These are phyloP conservation scores for Celoporthe dispersa DNA, from an alignment of 2,329 filamentous ascomycete species.

Conservation along the genomic window DNA sequence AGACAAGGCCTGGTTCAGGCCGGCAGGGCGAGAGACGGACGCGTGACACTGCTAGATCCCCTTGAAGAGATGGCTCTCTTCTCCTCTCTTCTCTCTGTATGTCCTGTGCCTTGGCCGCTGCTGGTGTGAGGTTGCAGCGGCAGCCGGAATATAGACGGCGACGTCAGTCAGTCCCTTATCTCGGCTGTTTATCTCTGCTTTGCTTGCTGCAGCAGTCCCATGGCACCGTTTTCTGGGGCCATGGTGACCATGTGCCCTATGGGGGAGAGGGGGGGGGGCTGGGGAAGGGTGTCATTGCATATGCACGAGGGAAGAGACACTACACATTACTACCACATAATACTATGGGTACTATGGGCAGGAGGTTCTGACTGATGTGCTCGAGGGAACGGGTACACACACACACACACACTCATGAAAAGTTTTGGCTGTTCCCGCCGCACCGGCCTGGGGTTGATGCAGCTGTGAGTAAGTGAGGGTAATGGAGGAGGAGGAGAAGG, in stretches of 20 bases:
- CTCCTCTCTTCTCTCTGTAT: neutral
- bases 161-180: slow-evolving; percentile 12
- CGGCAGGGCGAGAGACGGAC: neutral
- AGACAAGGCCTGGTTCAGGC: neutral
- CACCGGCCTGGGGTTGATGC: neutral
- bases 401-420: neutral
- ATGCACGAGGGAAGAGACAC: neutral
- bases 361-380: neutral
- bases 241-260: neutral
- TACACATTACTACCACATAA: neutral
- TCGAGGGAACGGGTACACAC: neutral
- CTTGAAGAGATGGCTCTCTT: neutral
- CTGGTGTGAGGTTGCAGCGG: slow-evolving; percentile 13
- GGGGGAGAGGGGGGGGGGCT: neutral
- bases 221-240: neutral
- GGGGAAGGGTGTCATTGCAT: slow-evolving; percentile 5
- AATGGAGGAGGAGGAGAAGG: neutral
- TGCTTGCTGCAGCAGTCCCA: neutral
- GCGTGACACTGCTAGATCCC: neutral
- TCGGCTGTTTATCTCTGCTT: slow-evolving; percentile 11
- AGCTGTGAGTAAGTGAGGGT: neutral
- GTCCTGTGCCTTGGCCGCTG: neutral
- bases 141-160: slow-evolving; percentile 11
- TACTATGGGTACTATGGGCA: neutral
- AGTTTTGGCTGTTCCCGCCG: neutral